These are phyloP conservation scores for Trichocladium antarcticum DNA, from an alignment of 495 filamentous ascomycete genomes.

Conservation along the genomic window DNA sequence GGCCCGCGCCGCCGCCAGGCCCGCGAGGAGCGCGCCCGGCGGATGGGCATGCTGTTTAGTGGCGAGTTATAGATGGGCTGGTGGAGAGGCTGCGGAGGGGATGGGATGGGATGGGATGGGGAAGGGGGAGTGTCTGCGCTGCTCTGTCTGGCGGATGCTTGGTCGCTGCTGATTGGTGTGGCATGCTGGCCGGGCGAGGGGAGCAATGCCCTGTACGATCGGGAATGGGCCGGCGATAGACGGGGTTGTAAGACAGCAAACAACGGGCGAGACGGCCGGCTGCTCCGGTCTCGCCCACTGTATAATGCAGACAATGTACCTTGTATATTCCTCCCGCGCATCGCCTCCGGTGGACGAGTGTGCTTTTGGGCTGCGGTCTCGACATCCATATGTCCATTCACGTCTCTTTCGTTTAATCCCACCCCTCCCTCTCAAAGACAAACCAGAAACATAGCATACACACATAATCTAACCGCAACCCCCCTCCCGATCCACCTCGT, in stretches of 20 bases:
- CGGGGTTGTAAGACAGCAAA: background rate
- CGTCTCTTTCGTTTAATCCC: no score
- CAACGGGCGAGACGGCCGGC: background rate
- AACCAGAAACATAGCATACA: no score
- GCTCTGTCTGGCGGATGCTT: background rate
- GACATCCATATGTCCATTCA: no score
- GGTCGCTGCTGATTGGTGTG: no score
- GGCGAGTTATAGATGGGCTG: constrained; percentile 34
- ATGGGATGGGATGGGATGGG: background rate
- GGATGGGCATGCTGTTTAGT: constrained; percentile 47
- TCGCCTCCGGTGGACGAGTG: background rate
- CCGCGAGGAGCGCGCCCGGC: constrained; percentile 59
- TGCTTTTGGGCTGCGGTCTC: no score
- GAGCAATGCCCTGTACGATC: no score
- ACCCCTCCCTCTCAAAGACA: no score
- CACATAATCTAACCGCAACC: no score
- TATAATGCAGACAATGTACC: constrained; percentile 13
- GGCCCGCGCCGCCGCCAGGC: constrained; percentile 58
- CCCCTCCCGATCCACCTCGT: constrained; percentile 14
- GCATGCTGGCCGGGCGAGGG: no score
- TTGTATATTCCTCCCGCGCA: constrained; percentile 3
- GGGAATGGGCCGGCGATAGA: constrained; percentile 1
- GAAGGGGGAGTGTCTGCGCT: background rate
- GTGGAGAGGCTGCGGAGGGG: background rate
- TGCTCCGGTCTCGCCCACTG: background rate